Base-by-base conservation (phyloP, 768 basidiomycete genomes). In the Lactifluus piperatus region DNA sequence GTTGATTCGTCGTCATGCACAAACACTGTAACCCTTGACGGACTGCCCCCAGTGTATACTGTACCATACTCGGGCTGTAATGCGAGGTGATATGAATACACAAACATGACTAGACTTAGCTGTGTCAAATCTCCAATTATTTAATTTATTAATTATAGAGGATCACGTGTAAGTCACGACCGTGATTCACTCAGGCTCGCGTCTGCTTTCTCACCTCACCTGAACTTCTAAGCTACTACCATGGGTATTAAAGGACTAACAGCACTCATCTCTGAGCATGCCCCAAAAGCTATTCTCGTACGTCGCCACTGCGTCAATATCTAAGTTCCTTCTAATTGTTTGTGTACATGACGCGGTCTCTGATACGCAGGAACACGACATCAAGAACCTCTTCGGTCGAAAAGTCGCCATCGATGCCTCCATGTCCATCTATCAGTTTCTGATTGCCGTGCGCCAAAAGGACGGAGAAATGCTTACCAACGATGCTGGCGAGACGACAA, bases 371-470 rank as follows among this genome's bases (percentile, higher is more conserved):
- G 92, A 94, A 66, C 91, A 94, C 69, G 91, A 95, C 39, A 97
- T 97, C 57, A 95, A 97, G 75, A 94, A 91, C 26, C 84, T 99
- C 45, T 98, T 99, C 65, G 95, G 97, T 1, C 85, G 97, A 66
- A 98, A 97, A 76, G 94, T 98, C 64, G 95, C 95, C 59, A 92
- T 99, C 64, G 97, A 99, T 78, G 97, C 97, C 69, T 94, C 91
- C 60, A 93, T 94, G 91, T 90, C 86, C 2, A 94, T 94, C 52
- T 95, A 94, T 78, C 93, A 95, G 70, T 99, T 99, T 73, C 83
- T 99, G 59, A 98, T 99, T 58, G 97, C 97, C 20, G 97, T 98
- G 11, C 81, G 97, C 30, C 94, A 95, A 72, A 86, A 84, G 70
- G 97, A 98, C 70, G 97, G 97, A 20, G 93, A 98, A 72, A 82